Evolutionary conservation across 2,329 filamentous ascomycete species (phyloP), one percentile per base, ranked within the genome.

Genomic region (Neoarthrinium moseri): DNA sequence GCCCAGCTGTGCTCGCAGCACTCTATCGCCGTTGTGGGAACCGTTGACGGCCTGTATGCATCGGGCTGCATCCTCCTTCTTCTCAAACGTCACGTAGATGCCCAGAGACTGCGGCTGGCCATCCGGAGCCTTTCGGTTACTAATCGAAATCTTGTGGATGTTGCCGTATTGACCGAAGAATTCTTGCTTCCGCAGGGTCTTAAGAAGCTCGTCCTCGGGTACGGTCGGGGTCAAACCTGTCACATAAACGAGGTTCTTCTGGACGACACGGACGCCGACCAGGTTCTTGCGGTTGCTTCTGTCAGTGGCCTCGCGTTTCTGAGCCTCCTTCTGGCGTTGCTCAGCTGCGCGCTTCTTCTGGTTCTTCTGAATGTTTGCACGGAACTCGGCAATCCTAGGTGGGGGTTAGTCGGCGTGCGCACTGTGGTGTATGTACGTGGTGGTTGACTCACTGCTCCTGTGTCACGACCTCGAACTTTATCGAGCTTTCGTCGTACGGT

Each of bases 81-180:
- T 86, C 56, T 94, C 87, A 64, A 96, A 99, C 0, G 94, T 99
- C n/a, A 99, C 94, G 62, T 99, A 99, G 41, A 99, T 92, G 37
- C 94, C 94, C 5, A 99, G 86, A 0, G 91, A 95, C 58, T 94
- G 88, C 55, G 90, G 88, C 51, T 92, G 78, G 23, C 80, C 80
- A 59, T 85, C 81, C 24, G 81, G 78, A 49, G 78, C 89, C 67
- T 95, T 96, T 32, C 91, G 83, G 66, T 96, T 96, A 75, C 91
- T 97, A 55, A 99, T 95, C 45, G 96, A 95, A 46, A 99, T 97
- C 68, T 99, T 99, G 63, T 96, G 87, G 56, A 99, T 99, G 62
- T 92, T 94, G 57, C 94, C 94, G 64, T 99, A 99, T 67, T 99
- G 94, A 5, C 94, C 94, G 60, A 99, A 99, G 64, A 96, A 99